Evolutionary conservation across 1,284 basidiomycete species (phyloP), one percentile per base, ranked within the genome.

Genomic region (Trametes sp.): DNA sequence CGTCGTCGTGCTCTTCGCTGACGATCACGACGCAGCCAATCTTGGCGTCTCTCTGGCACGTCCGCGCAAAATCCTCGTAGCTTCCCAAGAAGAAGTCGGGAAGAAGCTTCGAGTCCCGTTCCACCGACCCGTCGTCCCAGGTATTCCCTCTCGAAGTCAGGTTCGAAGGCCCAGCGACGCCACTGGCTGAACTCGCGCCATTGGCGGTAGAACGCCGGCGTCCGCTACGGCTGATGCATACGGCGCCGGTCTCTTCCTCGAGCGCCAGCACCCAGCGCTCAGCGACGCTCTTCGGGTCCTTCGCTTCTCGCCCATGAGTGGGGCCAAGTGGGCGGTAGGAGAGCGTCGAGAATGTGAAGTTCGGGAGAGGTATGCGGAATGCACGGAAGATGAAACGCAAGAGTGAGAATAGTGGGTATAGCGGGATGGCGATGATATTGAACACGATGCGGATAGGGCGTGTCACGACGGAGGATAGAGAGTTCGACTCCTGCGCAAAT

Each of bases 1-100:
- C 92, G 70, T 96, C 90, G 72, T 97, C 94, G 70, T 98, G 96
- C 71, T 98, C 95, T 38, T 88, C 87, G 70, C 93, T 95, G 52
- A 95, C 89, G n/a, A 98, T 81, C 1, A 98, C 77, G 1, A 96
- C 85, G 69, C 93, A 92, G 0, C 91, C 89, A 50, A 98, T 83
- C 74, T 86, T 86, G 26, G 85, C 79, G 50, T 96, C 89, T 55
- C 82, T 84, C 73, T 94, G 70, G 62, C 93, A 91, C 19, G 76
- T 73, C 51, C 85, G 83, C 63, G 97, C 77, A 45, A 91, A 91
- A 8, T 90, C 85, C 65, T 96, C 93, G 73, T 98, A 98, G n/a
- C 87, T 83, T 0, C 91, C 90, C 4, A 91, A 75, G 55, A 84
- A 88, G 78, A 98, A 96, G 63, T 94, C 90, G 0, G 94, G 94